Conservation (phyloP, 2,329 filamentous ascomycete genomes). For the Microcyclosporella mali region DNA sequence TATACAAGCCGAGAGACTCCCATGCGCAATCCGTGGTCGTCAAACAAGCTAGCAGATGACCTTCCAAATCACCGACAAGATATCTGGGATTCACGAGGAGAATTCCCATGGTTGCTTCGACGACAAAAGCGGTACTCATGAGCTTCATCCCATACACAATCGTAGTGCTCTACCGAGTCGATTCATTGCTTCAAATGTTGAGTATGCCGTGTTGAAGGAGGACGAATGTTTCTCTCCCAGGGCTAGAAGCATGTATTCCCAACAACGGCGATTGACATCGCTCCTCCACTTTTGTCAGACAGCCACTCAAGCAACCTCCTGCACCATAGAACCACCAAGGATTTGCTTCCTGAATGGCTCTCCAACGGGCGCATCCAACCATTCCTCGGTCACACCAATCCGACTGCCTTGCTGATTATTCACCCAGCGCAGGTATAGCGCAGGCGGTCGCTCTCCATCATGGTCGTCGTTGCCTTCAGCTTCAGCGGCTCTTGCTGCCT, state of each 20-base stretch:
- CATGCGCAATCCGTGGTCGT: conserved; percentile 11
- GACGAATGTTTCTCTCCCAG: too few relatives aligned
- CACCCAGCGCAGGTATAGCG: conserved; percentile 64
- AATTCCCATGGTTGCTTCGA: too few relatives aligned
- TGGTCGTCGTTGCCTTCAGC: conserved; percentile 45
- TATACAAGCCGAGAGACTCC: conserved; percentile 25
- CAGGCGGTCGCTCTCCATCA: conserved; percentile 34
- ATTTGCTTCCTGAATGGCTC: conserved; percentile 45
- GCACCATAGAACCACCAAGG: conserved; percentile 6
- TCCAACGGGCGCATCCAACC: conserved; percentile 59
- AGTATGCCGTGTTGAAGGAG: too few relatives aligned
- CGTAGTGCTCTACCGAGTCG: too few relatives aligned
- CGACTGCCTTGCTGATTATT: conserved; percentile 60
- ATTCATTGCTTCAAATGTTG: too few relatives aligned
- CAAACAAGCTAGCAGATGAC: not conserved
- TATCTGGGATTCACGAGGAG: too few relatives aligned
- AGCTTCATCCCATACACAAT: too few relatives aligned
- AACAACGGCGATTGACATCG: too few relatives aligned
- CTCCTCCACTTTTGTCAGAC: not conserved
- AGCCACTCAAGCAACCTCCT: conserved; percentile 8
- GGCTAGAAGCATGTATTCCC: too few relatives aligned
- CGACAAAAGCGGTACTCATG: too few relatives aligned
- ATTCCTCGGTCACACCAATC: conserved; percentile 62
- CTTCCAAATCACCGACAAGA: too few relatives aligned
- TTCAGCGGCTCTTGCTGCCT: conserved; percentile 40